These are phyloP conservation scores for Boletus vinaceobasis DNA, from an alignment of 768 basidiomycete species.

Conservation along the genomic window DNA sequence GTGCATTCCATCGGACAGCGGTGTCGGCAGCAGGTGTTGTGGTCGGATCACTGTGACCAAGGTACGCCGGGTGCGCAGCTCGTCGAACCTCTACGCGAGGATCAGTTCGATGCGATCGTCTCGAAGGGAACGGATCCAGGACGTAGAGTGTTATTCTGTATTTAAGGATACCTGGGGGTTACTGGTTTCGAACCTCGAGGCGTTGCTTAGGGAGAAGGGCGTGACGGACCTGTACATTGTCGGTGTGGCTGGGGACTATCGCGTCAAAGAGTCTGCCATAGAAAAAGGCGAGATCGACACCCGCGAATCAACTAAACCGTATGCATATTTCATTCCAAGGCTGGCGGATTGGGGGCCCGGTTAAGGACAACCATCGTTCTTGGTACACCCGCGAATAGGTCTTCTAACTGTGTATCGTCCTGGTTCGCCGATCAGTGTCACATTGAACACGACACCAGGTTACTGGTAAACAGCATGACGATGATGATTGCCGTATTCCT, in stretches of 20 bases:
- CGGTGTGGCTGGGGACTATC: constrained; percentile 77
- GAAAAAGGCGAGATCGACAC: no score
- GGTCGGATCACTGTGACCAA: constrained; percentile 80
- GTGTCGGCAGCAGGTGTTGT: constrained; percentile 54
- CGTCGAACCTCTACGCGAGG: constrained; percentile 47
- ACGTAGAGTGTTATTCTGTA: constrained; percentile 79
- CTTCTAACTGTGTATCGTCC: no score
- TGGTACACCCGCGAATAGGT: no score
- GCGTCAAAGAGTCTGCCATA: constrained; percentile 60
- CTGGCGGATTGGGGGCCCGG: no score
- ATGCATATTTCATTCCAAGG: no score
- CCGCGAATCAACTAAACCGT: no score
- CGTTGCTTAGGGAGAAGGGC: constrained; percentile 36
- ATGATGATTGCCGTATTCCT: no score
- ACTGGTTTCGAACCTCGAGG: constrained; percentile 46
- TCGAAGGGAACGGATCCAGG: constrained; percentile 54
- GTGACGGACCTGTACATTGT: constrained; percentile 61
- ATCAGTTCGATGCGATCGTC: constrained; percentile 41
- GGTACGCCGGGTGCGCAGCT: constrained; percentile 58
- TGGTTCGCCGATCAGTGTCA: no score
- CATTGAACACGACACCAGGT: no score
- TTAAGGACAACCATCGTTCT: no score
- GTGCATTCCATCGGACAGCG: constrained; percentile 11
- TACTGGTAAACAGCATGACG: no score
- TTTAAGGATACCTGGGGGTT: constrained; percentile 60